Conservation (phyloP, 805 yeast genomes). For the Hermanozyma aechmeae region DNA sequence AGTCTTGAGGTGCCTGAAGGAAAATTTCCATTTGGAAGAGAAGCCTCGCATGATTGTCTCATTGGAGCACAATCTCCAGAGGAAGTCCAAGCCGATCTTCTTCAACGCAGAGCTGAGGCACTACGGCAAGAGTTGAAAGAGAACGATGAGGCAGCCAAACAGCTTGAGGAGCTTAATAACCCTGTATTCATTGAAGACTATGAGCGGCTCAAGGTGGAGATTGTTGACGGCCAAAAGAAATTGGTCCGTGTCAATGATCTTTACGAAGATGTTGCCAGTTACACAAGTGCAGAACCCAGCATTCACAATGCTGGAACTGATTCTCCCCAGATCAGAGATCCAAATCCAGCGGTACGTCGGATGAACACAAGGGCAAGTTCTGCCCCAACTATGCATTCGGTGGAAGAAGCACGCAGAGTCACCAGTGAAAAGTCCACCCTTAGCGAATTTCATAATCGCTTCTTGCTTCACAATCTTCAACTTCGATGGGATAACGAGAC, state of each 20-base stretch:
- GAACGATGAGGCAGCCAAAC: too few relatives aligned
- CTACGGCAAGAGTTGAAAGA: constrained; percentile 4
- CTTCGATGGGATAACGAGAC: constrained; percentile 71
- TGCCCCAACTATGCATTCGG: too few relatives aligned
- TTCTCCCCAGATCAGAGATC: not conserved
- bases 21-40: constrained; percentile 51
- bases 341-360: too few relatives aligned
- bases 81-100: constrained; percentile 39
- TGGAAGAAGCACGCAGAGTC: constrained; percentile 16
- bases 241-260: constrained; percentile 16
- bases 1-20: constrained; percentile 30
- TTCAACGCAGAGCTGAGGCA: constrained; percentile 13
- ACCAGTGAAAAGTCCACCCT: constrained; percentile 13
- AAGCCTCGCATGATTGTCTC: constrained; percentile 57
- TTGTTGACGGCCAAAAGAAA: constrained; percentile 8
- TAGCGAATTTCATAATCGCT: constrained; percentile 52
- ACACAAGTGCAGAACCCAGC: not conserved
- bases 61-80: constrained; percentile 47
- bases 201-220: constrained; percentile 3
- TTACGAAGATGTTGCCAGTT: constrained; percentile 7
- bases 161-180: constrained; percentile 6
- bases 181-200: constrained; percentile 1
- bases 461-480: constrained; percentile 62
- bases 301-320: not conserved
- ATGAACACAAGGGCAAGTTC: too few relatives aligned